These are phyloP conservation scores for Saccharomycopsis javanensis DNA, from an alignment of 805 yeast genomes.

Conservation along the genomic window DNA sequence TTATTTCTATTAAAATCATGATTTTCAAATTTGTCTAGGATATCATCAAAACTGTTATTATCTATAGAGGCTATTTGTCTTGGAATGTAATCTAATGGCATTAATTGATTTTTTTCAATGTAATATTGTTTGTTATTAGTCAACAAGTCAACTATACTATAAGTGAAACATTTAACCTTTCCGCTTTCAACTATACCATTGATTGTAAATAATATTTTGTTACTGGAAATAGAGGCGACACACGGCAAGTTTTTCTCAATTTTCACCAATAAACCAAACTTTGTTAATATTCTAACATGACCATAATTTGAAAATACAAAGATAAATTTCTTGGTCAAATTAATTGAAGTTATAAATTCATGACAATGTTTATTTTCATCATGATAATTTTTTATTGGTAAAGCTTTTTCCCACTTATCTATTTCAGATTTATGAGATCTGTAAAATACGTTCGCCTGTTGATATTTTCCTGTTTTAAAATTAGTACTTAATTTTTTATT, in stretches of 20 bases:
- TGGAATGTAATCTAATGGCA: conserved; percentile 27
- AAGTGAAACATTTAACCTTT: conserved; percentile 29
- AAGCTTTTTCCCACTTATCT: conserved; percentile 62
- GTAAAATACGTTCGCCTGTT: conserved; percentile 43
- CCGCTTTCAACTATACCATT: conserved; percentile 30
- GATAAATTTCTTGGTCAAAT: conserved; percentile 52
- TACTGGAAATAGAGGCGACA: conserved; percentile 58
- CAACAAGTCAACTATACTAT: conserved; percentile 38
- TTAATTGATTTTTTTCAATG: conserved; percentile 30
- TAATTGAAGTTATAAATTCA: conserved; percentile 59
- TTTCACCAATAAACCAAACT: conserved; percentile 62
- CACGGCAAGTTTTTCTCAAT: conserved; percentile 67
- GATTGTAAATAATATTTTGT: conserved; percentile 46
- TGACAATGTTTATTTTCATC: conserved; percentile 21
- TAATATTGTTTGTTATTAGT: conserved; percentile 31
- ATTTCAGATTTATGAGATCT: conserved; percentile 57
- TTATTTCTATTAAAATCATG: conserved; percentile 22
- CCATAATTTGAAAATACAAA: conserved; percentile 73
- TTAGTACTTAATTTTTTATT: conserved; percentile 12
- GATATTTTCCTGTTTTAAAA: conserved; percentile 11
- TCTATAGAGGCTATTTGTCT: not conserved
- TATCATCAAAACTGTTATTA: conserved; percentile 17
- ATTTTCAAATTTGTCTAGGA: conserved; percentile 17
- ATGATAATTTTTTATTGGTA: conserved; percentile 33
- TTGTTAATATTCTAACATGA: conserved; percentile 57